Conservation (phyloP, 192 early-diverging fungal genomes). For the Oehlia diaphana region DNA sequence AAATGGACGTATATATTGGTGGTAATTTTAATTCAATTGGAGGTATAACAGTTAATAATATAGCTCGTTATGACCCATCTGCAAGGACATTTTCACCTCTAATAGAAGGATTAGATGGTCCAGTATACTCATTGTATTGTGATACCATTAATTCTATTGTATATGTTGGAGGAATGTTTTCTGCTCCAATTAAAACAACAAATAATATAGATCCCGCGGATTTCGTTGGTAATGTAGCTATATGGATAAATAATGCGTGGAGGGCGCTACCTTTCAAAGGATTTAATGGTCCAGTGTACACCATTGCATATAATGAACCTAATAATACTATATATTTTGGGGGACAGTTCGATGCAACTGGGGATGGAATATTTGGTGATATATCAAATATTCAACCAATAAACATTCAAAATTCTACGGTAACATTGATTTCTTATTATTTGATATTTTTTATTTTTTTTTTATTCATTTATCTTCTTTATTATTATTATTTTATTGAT, state of each 20-base stretch:
- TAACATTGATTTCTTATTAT: conserved; percentile 12
- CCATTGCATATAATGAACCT: conserved; percentile 50
- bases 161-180: conserved; percentile 39
- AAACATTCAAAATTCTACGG: conserved; percentile 33
- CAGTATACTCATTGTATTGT: conserved; percentile 38
- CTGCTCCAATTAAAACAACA: conserved; percentile 28
- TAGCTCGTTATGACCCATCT: conserved; percentile 13
- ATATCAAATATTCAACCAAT: conserved; percentile 39
- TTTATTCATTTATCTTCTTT: too few relatives aligned
- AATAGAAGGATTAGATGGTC: conserved; percentile 36
- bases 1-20: conserved; percentile 27
- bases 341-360: conserved; percentile 66
- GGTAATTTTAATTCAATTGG: conserved; percentile 22
- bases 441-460: background rate
- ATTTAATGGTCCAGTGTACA: conserved; percentile 64
- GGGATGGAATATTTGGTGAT: conserved; percentile 51
- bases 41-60: conserved; percentile 3
- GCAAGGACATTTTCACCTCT: background rate
- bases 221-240: conserved; percentile 38
- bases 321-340: conserved; percentile 61
- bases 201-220: background rate
- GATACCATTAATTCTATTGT: conserved; percentile 35
- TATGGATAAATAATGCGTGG: conserved; percentile 50
- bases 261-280: conserved; percentile 62
- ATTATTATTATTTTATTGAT: too few relatives aligned